Evolutionary conservation across 176 grass and related monocot genomes (phyloP).

Genomic region (Zea mays): Zm-B73-REFERENCE-NAM-5.0 NC_050099.1:22832501-22833000

Average conservation of each 20-base stretch:
- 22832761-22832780: constrained; percentile 99
- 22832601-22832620: constrained; percentile 84
- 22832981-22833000: constrained; percentile 88
- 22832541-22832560: constrained; percentile 98
- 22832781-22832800: constrained; percentile 81
- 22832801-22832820: not conserved
- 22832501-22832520: constrained; percentile 92
- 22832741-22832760: constrained; percentile 94
- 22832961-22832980: constrained; percentile 95
- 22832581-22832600: constrained; percentile 99
- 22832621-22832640: constrained; percentile 93
- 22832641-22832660: constrained; percentile 99
- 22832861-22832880: constrained; percentile 19
- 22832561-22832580: constrained; percentile 99
- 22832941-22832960: constrained; percentile 96
- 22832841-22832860: not conserved
- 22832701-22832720: constrained; percentile 98
- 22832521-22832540: constrained; percentile 99
- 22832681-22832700: constrained; percentile 83
- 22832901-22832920: constrained; percentile 87
- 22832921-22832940: constrained; percentile 95
- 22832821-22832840: not conserved
- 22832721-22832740: constrained; percentile 91
- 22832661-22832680: constrained; percentile 96
- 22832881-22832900: constrained; percentile 97